Evolutionary conservation across 2,329 filamentous ascomycete genomes (phyloP), one percentile per base, ranked within the genome.

Genomic region (Calonectria pauciramosa): DNA sequence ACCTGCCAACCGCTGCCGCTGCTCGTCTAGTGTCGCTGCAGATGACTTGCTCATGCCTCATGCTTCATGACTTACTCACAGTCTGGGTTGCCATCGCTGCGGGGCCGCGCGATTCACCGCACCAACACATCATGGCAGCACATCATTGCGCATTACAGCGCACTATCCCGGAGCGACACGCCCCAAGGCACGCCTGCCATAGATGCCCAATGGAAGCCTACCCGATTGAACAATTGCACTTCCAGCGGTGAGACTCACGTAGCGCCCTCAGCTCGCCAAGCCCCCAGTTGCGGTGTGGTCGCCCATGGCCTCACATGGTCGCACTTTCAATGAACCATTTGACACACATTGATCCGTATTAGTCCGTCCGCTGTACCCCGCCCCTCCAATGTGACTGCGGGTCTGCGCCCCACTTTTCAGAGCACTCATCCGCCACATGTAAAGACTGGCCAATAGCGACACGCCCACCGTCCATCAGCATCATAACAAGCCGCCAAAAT

Each of bases 271-370:
- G 36, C 28, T 30, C 41, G 68, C 56, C 68, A 63, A 63, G 56
- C 41, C 41, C 41, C 32, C 54, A 49, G 56, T 41, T 47, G 68
- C 68, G 68, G 68, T 70, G 68, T 70, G 60, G 56, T 63, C 56
- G 36, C n/a, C 26, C 34, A 41, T 28, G 56, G 56, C 56, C 56
- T 63, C 56, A 63, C 56, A 63, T 63, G 56, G 56, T 18, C 56
- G 56, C 34, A 63, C 56, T 7, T 41, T 41, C 34, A 11, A 63
- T 63, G 56, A 63, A 63, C 56, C 56, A 63, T 28, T 65, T 65
- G 56, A 65, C 60, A 47, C 60, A 65, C 56, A 63, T 63, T 63
- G 23, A 47, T 47, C 44, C 44, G 44, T 47, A 23, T 47, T 23
- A 47, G 44, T 7, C 44, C 44, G n/a, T 13, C 20, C 44, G 13